Evolutionary conservation across 257 asterid species (phyloP), one percentile per base, ranked within the genome.

Genomic region (Rauvolfia tetraphylla): DNA sequence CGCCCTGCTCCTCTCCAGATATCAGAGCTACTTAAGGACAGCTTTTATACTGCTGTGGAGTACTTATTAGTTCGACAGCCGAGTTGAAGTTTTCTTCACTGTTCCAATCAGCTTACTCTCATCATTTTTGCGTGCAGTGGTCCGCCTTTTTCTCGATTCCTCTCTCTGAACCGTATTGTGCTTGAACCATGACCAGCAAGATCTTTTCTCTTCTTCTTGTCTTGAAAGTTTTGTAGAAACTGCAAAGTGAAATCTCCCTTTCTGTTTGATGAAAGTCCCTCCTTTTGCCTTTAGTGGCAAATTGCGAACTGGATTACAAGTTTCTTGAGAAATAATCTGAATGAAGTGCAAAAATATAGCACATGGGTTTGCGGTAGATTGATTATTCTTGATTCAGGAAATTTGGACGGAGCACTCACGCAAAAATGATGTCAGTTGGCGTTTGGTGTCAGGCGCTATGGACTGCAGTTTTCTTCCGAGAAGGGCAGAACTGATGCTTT

Each of bases 61-160:
- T n/a, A n/a, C n/a, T n/a, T n/a, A n/a, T n/a, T n/a, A n/a, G n/a
- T n/a, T n/a, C n/a, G n/a, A n/a, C n/a, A n/a, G n/a, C n/a, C n/a
- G n/a, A n/a, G n/a, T 3, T 3, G 3, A 8, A 3, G 44, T 41
- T 3, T 41, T 3, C 44, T 58, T 57, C 15, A 11, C 0, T 6
- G 12, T 46, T 78, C 71, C 61, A 75, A 80, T 76, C 87, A 63
- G 73, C 79, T 75, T 13, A 72, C 78, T 80, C 65, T 67, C 70
- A 34, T 83, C 84, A 83, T 78, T 83, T 83, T 83, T 80, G 87
- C 87, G 81, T 80, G 87, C 79, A 83, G 83, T 83, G 87, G 81
- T 83, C 87, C 84, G 13, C 38, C 41, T 2, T 62, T 39, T 72
- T 44, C 29, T 25, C 31, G 5, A 27, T 49, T 41, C 58, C 25